Evolutionary conservation across 176 grass and related monocot genomes (phyloP).

Genomic region (Cenchrus purpureus): DNA sequence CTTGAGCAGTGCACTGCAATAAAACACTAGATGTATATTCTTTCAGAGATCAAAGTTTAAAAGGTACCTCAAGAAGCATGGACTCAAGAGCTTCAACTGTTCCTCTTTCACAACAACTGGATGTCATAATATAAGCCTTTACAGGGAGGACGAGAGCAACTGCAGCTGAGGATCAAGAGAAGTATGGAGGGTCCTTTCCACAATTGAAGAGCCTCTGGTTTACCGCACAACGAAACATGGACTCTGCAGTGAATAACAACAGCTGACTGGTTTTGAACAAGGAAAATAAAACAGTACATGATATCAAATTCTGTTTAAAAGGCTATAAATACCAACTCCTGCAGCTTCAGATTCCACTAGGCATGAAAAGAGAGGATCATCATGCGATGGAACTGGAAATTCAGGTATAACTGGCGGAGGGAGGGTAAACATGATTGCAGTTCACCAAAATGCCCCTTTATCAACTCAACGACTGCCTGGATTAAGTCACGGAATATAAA

Average conservation of each 20-base stretch:
- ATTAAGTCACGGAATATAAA: conserved; percentile 27
- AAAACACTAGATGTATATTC: conserved; percentile 1
- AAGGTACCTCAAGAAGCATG: conserved; percentile 95
- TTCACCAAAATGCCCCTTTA: conserved; percentile 98
- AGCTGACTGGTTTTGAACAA: conserved; percentile 69
- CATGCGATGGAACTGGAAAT: conserved; percentile 83
- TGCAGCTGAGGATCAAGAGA: conserved; percentile 92
- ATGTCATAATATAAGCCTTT: conserved; percentile 98
- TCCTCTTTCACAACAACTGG: conserved; percentile 89
- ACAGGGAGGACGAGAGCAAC: conserved; percentile 83
- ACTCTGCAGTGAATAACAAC: conserved; percentile 89
- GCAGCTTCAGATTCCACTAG: conserved; percentile 99
- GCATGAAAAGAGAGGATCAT: conserved; percentile 95
- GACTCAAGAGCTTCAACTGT: conserved; percentile 92
- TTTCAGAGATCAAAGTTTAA: conserved; percentile 44
- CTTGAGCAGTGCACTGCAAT: too few species aligned
- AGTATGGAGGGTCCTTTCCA: conserved; percentile 83
- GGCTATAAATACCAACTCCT: conserved; percentile 64
- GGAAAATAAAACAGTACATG: neutral
- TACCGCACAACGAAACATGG: conserved; percentile 96
- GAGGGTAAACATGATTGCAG: conserved; percentile 27
- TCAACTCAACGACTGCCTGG: conserved; percentile 89
- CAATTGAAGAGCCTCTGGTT: conserved; percentile 98
- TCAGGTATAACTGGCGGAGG: conserved; percentile 74
- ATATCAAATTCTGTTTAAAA: neutral